These are phyloP conservation scores for Glebionis coronaria DNA, from an alignment of 129 eudicot species.

Conservation along the genomic window DNA sequence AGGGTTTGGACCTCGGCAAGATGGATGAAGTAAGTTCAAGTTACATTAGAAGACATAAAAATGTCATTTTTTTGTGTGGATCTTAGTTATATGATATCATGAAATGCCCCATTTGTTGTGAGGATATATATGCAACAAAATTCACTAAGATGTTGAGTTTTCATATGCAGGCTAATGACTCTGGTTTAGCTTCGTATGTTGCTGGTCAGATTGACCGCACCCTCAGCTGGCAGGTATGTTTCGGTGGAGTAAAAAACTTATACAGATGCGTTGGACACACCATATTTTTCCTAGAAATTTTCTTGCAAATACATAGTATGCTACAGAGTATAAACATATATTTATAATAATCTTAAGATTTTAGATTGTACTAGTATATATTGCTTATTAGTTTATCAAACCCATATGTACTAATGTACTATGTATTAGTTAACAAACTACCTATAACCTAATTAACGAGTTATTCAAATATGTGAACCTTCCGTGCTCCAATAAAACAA, in stretches of 20 bases:
- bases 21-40: constrained; percentile 78
- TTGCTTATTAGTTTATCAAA: too few relatives aligned
- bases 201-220: constrained; percentile 97
- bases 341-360: too few relatives aligned
- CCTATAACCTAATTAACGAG: too few relatives aligned
- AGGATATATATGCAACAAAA: too few relatives aligned
- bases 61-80: not conserved
- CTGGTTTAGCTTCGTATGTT: constrained; percentile 88
- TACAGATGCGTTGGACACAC: not conserved
- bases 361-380: too few relatives aligned
- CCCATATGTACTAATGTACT: too few relatives aligned
- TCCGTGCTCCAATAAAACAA: not conserved
- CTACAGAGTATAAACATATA: too few relatives aligned
- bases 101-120: too few relatives aligned
- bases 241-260: not conserved
- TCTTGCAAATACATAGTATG: too few relatives aligned
- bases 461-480: not conserved
- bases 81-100: not conserved
- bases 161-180: constrained; percentile 68
- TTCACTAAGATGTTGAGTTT: not conserved
- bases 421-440: too few relatives aligned
- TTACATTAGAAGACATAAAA: not conserved
- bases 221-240: constrained; percentile 86
- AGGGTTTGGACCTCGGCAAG: constrained; percentile 91
- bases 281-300: not conserved